phyloP scores from a whole-genome alignment of 2,329 filamentous ascomycete species.

The Paecilomyces fulvus region DNA sequence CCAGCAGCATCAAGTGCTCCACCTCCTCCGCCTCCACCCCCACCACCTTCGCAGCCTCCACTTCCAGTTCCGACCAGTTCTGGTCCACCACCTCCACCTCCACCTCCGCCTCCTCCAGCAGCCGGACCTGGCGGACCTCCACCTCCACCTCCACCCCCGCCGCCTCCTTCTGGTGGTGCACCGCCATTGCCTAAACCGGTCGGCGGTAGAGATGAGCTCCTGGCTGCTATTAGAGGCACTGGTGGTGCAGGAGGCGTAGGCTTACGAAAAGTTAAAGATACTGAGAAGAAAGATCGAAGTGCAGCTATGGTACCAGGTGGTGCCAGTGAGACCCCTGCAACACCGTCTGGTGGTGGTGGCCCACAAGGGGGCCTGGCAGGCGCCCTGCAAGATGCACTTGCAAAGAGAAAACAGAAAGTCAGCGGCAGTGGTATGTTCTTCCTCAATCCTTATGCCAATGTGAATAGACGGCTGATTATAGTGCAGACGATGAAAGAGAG shows the following conservation, averaged over 20 bases:
- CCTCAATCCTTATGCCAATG: background rate
- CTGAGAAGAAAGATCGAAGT: constrained; percentile 41
- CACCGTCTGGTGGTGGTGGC: constrained; percentile 44
- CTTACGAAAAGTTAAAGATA: constrained; percentile 38
- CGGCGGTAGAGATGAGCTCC: constrained; percentile 34
- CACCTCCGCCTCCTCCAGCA: constrained; percentile 38
- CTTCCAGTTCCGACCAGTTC: constrained; percentile 16
- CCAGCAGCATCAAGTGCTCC: constrained; percentile 27
- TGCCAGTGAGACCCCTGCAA: constrained; percentile 53
- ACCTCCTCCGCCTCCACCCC: constrained; percentile 37
- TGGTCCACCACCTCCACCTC: constrained; percentile 16
- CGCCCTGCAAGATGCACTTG: constrained; percentile 68
- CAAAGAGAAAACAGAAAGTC: constrained; percentile 86
- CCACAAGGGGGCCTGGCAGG: constrained; percentile 62
- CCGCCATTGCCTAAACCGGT: constrained; percentile 35
- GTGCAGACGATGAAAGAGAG: constrained; percentile 37
- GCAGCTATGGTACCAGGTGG: constrained; percentile 35
- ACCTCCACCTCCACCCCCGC: constrained; percentile 33
- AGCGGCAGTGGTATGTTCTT: constrained; percentile 77
- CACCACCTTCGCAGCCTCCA: constrained; percentile 24
- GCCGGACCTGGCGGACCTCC: constrained; percentile 25
- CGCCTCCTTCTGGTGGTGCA: constrained; percentile 36
- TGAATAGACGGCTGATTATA: constrained; percentile 3
- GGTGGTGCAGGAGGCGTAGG: constrained; percentile 45
- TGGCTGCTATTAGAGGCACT: constrained; percentile 45